Percentiles rank a stretch among this genome's conserved stretches.
Evolutionary conservation across 140 eudicot species (phyloP).

Genomic region (Bidens hawaiensis): DNA sequence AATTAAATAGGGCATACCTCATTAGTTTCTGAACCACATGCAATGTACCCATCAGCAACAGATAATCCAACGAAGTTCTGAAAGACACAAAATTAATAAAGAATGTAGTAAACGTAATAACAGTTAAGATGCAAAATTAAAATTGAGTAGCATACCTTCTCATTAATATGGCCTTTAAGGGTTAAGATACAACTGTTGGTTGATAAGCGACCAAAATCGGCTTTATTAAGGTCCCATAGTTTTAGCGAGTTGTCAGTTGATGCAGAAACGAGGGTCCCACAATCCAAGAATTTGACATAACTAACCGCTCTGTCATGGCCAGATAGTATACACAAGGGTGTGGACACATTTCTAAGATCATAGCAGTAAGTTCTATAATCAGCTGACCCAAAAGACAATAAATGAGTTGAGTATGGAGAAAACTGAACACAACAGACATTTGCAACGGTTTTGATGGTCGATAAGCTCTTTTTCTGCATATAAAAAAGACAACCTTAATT

Average conservation of each 20-base stretch:
- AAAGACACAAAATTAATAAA: background rate
- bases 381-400: slow-evolving; percentile 84
- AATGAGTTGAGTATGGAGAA: slow-evolving; percentile 68
- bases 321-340: slow-evolving; percentile 81
- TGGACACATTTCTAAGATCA: slow-evolving; percentile 70
- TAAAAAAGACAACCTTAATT: background rate
- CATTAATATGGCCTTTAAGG: slow-evolving; percentile 89
- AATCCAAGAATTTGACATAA: slow-evolving; percentile 82
- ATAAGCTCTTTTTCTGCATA: slow-evolving; percentile 68
- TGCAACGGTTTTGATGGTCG: slow-evolving; percentile 73
- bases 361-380: slow-evolving; percentile 89
- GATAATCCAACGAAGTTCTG: slow-evolving; percentile 99
- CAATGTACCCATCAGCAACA: slow-evolving; percentile 87
- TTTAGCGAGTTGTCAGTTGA: slow-evolving; percentile 91
- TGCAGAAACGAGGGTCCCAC: slow-evolving; percentile 78
- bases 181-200: slow-evolving; percentile 67
- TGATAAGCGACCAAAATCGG: slow-evolving; percentile 39
- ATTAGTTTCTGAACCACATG: slow-evolving; percentile 95
- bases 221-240: slow-evolving; percentile 86
- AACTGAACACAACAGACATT: slow-evolving; percentile 96
- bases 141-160: slow-evolving; percentile 61
- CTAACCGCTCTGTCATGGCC: slow-evolving; percentile 95
- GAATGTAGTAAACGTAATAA: background rate
- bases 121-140: background rate
- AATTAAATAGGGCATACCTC: slow-evolving; percentile 45